Evolutionary conservation across 164 flowering plant species (phyloP), one percentile per base, ranked within the genome.

Genomic region (Aristolochia fimbriata): DNA sequence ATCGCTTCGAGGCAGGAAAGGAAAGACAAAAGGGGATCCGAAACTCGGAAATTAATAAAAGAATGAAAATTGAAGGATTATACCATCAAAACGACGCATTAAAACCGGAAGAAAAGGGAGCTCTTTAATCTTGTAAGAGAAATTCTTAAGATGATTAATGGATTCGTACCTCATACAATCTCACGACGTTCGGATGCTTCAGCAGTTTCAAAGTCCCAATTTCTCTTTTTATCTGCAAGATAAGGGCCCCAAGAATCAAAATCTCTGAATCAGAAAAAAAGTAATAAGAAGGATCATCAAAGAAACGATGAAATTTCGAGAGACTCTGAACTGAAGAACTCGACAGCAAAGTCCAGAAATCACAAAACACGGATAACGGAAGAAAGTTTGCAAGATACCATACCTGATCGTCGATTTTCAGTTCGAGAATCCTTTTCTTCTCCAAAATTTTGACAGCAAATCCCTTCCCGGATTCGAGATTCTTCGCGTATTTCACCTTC

Each of bases 361-460:
- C 16, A 22, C 14, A 33, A 15, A 55, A 16, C n/a, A 15, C 9
- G 41, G 20, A 25, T 27, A 27, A 2, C 30, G 30, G 3, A 27
- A 2, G 30, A 5, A 27, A 27, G 30, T 27, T 27, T 27, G 30
- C 5, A 27, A 27, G 30, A 2, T 27, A n/a, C 1, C 57, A 1
- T 3, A 87, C 98, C 91, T 87, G 98, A 61, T 87, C 82, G 61
- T 75, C 55, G 76, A 83, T 73, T 7, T 84, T 87, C 70, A 86
- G 91, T 24, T 81, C 65, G 21, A 78, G 49, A 64, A 89, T 83
- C 66, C 68, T 70, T 62, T 69, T 70, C 73, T 84, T 93, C 31
- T 87, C 87, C n/a, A 93, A 46, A 49, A 93, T 82, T 70, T 93
- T 93, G 53, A 93, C 80, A 12, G 98, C 98, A 64, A 83, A 89